Conservation (phyloP, 495 filamentous ascomycete genomes). For the Podospora pseudopauciseta region DNA sequence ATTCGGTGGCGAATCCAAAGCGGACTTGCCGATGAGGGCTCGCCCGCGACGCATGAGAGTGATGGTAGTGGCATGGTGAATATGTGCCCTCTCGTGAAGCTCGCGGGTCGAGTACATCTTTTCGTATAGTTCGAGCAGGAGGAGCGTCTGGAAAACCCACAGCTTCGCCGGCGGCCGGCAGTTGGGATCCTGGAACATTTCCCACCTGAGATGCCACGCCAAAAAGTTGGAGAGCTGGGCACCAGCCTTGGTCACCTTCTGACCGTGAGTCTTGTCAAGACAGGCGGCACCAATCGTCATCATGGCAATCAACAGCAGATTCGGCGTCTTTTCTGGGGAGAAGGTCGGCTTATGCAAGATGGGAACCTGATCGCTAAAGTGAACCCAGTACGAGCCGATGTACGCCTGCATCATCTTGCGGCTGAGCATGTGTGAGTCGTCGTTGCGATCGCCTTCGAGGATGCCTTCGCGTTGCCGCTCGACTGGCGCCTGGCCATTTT, state of each 20-base stretch:
- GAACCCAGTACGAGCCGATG: slow-evolving; percentile 88
- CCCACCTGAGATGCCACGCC: slow-evolving; percentile 88
- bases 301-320: slow-evolving; percentile 82
- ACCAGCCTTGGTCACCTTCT: slow-evolving; percentile 65
- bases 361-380: slow-evolving; percentile 91
- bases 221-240: slow-evolving; percentile 80
- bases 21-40: slow-evolving; percentile 85
- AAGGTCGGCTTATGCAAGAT: slow-evolving; percentile 95
- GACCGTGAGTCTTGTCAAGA: slow-evolving; percentile 74
- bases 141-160: slow-evolving; percentile 93
- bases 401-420: slow-evolving; percentile 93
- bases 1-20: slow-evolving; percentile 83
- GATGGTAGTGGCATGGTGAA: slow-evolving; percentile 93
- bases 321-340: slow-evolving; percentile 77
- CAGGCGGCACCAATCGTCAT: slow-evolving; percentile 92
- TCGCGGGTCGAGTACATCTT: slow-evolving; percentile 92
- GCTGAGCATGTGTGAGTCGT: slow-evolving; percentile 73
- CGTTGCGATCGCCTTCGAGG: slow-evolving; percentile 70
- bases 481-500: slow-evolving; percentile 70
- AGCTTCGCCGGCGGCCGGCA: slow-evolving; percentile 92
- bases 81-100: slow-evolving; percentile 92
- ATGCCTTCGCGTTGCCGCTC: slow-evolving; percentile 73
- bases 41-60: slow-evolving; percentile 92
- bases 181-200: slow-evolving; percentile 85
- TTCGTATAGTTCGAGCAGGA: slow-evolving; percentile 90